These are phyloP conservation scores for Barnettozyma salicaria DNA, from an alignment of 805 yeast species.

Conservation along the genomic window DNA sequence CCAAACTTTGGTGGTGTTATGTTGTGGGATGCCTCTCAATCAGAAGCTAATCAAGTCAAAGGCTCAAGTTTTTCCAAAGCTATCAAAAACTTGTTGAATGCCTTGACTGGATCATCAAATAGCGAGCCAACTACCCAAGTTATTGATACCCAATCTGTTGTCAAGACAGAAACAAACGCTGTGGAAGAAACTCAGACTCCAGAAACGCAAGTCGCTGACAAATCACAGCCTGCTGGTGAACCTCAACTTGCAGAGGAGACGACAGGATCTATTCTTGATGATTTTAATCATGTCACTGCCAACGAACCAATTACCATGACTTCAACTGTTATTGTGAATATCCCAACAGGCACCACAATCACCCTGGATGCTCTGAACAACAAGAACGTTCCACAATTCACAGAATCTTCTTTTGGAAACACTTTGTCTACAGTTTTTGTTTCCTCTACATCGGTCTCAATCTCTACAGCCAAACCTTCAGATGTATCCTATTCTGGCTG, in stretches of 20 bases:
- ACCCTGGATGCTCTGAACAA: constrained; percentile 7
- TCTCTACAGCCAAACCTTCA: constrained; percentile 11
- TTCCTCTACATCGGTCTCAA: constrained; percentile 6
- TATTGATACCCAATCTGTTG: too few relatives aligned
- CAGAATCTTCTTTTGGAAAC: constrained; percentile 11
- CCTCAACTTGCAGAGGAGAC: too few relatives aligned
- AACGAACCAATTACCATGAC: too few relatives aligned
- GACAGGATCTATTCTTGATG: too few relatives aligned
- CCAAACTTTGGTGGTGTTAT: constrained; percentile 81
- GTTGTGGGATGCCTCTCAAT: constrained; percentile 90
- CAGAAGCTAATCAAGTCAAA: constrained; percentile 39
- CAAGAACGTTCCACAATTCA: constrained; percentile 9
- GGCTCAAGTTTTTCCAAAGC: constrained; percentile 39
- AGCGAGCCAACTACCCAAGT: constrained; percentile 11
- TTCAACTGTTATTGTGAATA: too few relatives aligned
- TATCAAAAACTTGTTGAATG: constrained; percentile 37
- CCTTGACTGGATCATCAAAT: constrained; percentile 14
- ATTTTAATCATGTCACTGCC: too few relatives aligned
- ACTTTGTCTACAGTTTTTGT: constrained; percentile 11
- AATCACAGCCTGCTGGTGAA: too few relatives aligned
- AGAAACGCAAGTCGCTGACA: too few relatives aligned
- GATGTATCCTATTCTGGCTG: constrained; percentile 25
- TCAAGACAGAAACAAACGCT: too few relatives aligned
- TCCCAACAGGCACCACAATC: constrained; percentile 8
- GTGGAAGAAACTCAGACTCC: too few relatives aligned